phyloP scores from a whole-genome alignment of 495 filamentous ascomycete genomes.

The Podospora australis region DNA sequence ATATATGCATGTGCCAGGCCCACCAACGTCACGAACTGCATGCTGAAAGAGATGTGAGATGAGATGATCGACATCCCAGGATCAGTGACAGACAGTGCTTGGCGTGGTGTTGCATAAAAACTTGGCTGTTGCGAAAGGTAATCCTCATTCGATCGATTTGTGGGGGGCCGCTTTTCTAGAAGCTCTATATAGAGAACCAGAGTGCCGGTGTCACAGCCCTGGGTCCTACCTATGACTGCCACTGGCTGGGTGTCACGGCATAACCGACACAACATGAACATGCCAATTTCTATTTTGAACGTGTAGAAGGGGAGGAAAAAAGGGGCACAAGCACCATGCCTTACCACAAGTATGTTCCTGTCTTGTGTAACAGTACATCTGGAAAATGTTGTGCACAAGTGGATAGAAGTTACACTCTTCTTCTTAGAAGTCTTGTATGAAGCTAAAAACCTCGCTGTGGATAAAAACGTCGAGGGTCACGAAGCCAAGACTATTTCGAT shows the following conservation, averaged over 20 bases:
- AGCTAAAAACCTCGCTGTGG: too few relatives aligned
- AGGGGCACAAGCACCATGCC: background rate
- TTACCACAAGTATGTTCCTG: too few relatives aligned
- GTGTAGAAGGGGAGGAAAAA: background rate
- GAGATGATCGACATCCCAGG: constrained; percentile 2
- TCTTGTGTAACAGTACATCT: too few relatives aligned
- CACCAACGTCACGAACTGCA: too few relatives aligned
- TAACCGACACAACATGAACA: constrained; percentile 1
- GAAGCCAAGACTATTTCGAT: too few relatives aligned
- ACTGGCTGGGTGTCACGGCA: background rate
- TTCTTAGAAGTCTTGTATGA: too few relatives aligned
- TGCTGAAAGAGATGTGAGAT: too few relatives aligned
- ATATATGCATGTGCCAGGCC: too few relatives aligned
- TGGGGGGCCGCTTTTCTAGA: constrained; percentile 11
- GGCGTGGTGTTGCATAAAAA: constrained; percentile 20
- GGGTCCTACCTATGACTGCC: background rate
- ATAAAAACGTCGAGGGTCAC: too few relatives aligned
- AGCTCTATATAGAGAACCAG: constrained; percentile 4
- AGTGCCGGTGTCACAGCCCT: background rate
- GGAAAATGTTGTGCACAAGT: too few relatives aligned
- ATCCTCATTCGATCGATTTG: constrained; percentile 19
- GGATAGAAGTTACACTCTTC: too few relatives aligned
- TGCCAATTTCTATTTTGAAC: background rate
- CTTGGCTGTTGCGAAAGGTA: constrained; percentile 17
- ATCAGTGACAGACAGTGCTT: constrained; percentile 2